These are phyloP conservation scores for Aspergillus aculeatus DNA, from an alignment of 2,329 filamentous ascomycete species.

Conservation along the genomic window DNA sequence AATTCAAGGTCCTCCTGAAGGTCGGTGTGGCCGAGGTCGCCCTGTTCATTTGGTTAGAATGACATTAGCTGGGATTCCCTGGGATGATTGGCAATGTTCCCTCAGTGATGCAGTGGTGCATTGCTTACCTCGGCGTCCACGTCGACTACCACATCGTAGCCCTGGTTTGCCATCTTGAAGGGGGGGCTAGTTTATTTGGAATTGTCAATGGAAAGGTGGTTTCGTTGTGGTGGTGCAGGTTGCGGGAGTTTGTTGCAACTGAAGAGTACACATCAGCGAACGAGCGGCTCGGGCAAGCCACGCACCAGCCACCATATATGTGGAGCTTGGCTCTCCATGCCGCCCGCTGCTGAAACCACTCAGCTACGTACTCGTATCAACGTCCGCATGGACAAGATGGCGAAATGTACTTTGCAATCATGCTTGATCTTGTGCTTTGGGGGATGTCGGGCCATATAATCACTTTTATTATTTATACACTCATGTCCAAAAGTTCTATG, in stretches of 20 bases:
- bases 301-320: constrained; percentile 29
- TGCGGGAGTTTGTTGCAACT: constrained; percentile 20
- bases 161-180: constrained; percentile 70
- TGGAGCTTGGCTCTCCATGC: constrained; percentile 6
- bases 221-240: constrained; percentile 8
- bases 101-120: too few species aligned
- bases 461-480: not conserved
- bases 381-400: not conserved
- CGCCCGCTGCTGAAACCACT: not conserved
- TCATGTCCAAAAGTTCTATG: not conserved
- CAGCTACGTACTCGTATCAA: not conserved
- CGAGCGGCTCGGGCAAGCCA: constrained; percentile 23
- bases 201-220: constrained; percentile 11
- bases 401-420: too few species aligned
- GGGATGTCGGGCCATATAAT: too few species aligned
- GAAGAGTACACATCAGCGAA: constrained; percentile 38
- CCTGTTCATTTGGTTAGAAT: constrained; percentile 53
- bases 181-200: constrained; percentile 14
- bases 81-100: not conserved
- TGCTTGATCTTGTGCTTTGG: too few species aligned
- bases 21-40: constrained; percentile 95
- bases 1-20: constrained; percentile 99
- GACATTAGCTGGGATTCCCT: not conserved
- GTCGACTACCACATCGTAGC: constrained; percentile 97
- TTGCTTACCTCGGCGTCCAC: constrained; percentile 81